Conservation (phyloP, 2,329 filamentous ascomycete genomes). For the Hypoxylon sp. region DNA sequence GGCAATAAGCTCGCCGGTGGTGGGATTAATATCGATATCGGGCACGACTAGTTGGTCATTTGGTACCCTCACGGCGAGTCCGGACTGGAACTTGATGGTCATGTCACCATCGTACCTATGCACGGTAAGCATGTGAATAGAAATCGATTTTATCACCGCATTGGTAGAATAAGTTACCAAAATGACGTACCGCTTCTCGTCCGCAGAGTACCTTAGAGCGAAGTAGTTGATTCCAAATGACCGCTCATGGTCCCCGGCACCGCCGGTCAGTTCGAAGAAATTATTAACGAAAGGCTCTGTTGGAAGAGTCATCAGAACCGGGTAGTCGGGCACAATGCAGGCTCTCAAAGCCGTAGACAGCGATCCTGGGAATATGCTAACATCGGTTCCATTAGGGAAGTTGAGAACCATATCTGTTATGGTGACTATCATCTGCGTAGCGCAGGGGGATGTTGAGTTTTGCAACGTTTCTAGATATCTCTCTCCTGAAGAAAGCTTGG, state of each 20-base stretch:
- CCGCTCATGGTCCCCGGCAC: slow-evolving; percentile 27
- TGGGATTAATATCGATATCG: slow-evolving; percentile 44
- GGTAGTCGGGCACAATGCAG: slow-evolving; percentile 46
- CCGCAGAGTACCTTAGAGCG: slow-evolving; percentile 39
- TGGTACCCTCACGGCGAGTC: slow-evolving; percentile 46
- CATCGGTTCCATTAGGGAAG: slow-evolving; percentile 54
- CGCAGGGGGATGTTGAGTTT: slow-evolving; percentile 47
- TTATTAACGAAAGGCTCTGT: slow-evolving; percentile 45
- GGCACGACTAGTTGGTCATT: slow-evolving; percentile 55
- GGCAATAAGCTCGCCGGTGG: slow-evolving; percentile 17
- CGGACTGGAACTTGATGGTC: slow-evolving; percentile 41
- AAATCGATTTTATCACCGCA: no score
- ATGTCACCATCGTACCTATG: slow-evolving; percentile 2
- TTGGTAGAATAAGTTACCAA: not conserved
- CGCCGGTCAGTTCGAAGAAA: slow-evolving; percentile 35
- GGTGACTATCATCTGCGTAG: slow-evolving; percentile 51
- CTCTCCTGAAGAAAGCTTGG: slow-evolving; percentile 45
- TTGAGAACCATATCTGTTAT: slow-evolving; percentile 54
- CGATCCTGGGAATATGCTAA: slow-evolving; percentile 48
- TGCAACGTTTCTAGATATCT: slow-evolving; percentile 36
- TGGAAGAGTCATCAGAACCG: slow-evolving; percentile 44
- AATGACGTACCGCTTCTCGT: slow-evolving; percentile 4
- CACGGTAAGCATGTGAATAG: slow-evolving; percentile 6
- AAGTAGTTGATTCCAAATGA: slow-evolving; percentile 34
- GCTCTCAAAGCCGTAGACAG: slow-evolving; percentile 31